Percentiles rank a stretch among this genome's conserved stretches.
Evolutionary conservation across 768 basidiomycete species (phyloP).

Genomic region (Glaciozyma antarctica): DNA sequence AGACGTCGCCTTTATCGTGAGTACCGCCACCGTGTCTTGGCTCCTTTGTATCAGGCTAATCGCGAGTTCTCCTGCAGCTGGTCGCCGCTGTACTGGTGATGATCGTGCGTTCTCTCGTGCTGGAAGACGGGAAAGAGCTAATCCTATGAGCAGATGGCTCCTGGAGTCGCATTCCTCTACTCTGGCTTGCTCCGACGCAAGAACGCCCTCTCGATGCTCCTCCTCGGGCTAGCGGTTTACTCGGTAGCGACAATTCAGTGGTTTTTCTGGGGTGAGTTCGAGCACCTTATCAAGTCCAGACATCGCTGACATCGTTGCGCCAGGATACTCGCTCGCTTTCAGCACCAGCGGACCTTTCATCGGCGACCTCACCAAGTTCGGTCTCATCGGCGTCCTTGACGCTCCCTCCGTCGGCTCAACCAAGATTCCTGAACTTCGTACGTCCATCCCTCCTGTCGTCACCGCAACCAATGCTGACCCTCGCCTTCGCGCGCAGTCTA

Average conservation of each 20-base stretch:
- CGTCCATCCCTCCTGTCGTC: neutral
- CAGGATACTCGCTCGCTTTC: constrained; percentile 45
- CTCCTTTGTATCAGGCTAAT: no score
- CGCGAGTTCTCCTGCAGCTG: neutral
- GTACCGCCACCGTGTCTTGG: no score
- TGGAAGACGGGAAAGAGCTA: neutral
- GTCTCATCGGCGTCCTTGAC: constrained; percentile 59
- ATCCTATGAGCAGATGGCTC: neutral
- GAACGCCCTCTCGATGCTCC: constrained; percentile 42
- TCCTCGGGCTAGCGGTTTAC: constrained; percentile 37
- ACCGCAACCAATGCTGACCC: constrained; percentile 54
- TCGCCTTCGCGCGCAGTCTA: constrained; percentile 74
- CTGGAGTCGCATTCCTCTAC: constrained; percentile 4
- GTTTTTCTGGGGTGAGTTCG: constrained; percentile 72
- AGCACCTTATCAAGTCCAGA: no score
- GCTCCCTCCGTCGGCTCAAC: constrained; percentile 50
- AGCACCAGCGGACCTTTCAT: constrained; percentile 50
- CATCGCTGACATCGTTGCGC: no score
- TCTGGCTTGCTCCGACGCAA: constrained; percentile 34
- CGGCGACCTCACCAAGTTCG: constrained; percentile 73
- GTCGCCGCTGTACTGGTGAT: neutral
- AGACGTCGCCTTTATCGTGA: neutral
- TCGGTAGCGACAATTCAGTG: constrained; percentile 35
- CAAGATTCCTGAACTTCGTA: constrained; percentile 62
- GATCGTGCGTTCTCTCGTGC: neutral